Base-by-base conservation (phyloP, 2,329 filamentous ascomycete species). In the Penicillium freii region DNA sequence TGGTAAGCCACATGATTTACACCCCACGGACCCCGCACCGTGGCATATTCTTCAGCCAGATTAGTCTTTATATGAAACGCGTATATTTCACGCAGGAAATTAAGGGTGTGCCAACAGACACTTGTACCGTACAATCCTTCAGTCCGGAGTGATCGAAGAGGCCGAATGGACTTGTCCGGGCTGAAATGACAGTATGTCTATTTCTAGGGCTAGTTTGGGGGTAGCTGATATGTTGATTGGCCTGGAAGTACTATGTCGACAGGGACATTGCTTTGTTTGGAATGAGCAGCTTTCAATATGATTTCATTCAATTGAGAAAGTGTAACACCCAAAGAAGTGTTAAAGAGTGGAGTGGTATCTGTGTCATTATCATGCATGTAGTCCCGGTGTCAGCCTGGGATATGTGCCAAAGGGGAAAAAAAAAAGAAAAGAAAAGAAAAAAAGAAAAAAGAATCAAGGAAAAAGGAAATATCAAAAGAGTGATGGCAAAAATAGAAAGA, bases 321-420 rank as follows among this genome's bases (percentile, higher is more conserved):
- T 33, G n/a, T 31, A 43, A 44, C 21, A 51, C 46, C 1, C 4
- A 51, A 23, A 34, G 31, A n/a, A 33, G 48, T 33, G 19, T 36
- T 29, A 42, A 48, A 58, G 65, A 67, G 65, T 62, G 65, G 62
- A 63, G 60, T 66, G 60, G 63, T 65, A 66, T 67, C 57, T 57
- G 52, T 58, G 46, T 64, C 58, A 56, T 62, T 54, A 62, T 65
- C 49, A 59, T 45, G 31, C 45, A 33, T 51, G 38, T 46, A 40
- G 33, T 56, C 46, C 56, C 44, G 36, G 57, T 38, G 38, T 50
- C 38, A 44, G 48, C 52, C 52, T 56, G 49, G 54, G 56, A 44
- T 19, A 59, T 49, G 52, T 25, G 34, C 52, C 54, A 51, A 40
- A 31, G 33, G 11, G n/a, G n/a, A n/a, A n/a, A n/a, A n/a, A n/a